Evolutionary conservation across 2,329 filamentous ascomycete species (phyloP), one percentile per base, ranked within the genome.

Genomic region (Calonectria hongkongensis): DNA sequence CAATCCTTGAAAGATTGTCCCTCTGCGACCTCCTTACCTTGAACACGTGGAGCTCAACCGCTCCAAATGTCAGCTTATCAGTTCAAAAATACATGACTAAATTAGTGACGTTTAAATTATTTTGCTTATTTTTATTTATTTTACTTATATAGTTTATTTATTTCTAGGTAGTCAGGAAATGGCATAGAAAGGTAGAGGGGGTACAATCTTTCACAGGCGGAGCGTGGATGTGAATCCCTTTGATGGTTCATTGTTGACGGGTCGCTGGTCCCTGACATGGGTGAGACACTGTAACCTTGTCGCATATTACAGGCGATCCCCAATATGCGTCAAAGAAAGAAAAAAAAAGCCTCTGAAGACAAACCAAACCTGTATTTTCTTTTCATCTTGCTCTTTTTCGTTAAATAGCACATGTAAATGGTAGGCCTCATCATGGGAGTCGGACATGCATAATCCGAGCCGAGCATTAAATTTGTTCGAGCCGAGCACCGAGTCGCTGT

Each of bases 361-460:
- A 9, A 60, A 15, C 15, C 15, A 41, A 41, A 41, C 4, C 36
- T 27, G 36, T 18, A 27, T 60, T 58, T 41, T 60, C 21, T 10
- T 41, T 21, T 36, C 18, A n/a, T 4, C 30, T 33, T 56, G 30
- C 12, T 60, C 39, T 41, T 9, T 60, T 60, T 18, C 33, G 21
- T 25, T 16, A 60, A 18, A 21, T 3, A 21, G 25, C 16, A 41
- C 54, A 28, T 41, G 54, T 27, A 48, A 48, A 48, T 48, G 41
- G 21, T 18, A 60, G n/a, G 2, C 18, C 39, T 30, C 60, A 56
- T 30, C 12, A 39, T 48, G 41, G 28, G 47, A 30, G 12, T 63
- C 69, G 64, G 69, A 43, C 4, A 25, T 50, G 43, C 66, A 39
- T 71, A 62, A 39, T 41, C 64, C 69, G 64, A 71, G 69, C 69